Evolutionary conservation across 129 eudicot species (phyloP), one percentile per base, ranked within the genome.

Genomic region (Helianthus tuberosus): DNA sequence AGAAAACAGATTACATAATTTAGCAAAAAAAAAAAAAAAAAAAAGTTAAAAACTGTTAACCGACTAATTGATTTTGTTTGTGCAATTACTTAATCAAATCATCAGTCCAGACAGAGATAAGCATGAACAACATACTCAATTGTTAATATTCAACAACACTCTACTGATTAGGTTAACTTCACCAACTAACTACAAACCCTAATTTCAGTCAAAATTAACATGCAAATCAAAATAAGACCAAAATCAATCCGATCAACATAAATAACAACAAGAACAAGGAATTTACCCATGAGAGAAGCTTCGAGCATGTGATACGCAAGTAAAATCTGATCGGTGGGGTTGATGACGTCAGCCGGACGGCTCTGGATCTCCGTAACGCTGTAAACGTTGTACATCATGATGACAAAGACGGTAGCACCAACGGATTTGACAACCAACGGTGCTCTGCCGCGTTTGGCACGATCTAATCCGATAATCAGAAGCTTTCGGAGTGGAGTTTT

Each of bases 211-310:
- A 0, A 57, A 54, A 55, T 3, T 15, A 49, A 48, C 1, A 13
- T n/a, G 13, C 77, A 0, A 61, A 14, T n/a, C 6, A 32, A 29
- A 73, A n/a, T 9, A 58, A 44, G 3, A 15, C 46, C 32, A 72
- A 58, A 25, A 43, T 8, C 5, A 46, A 59, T 27, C 11, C 0
- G n/a, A 76, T 16, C 11, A 20, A 39, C 20, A 16, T 3, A 16
- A 20, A 11, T 6, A 62, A 48, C 6, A 48, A 59, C 41, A 5
- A 11, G 5, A 41, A 1, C 10, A 38, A 15, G 0, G 3, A 17
- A 25, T 23, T 44, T 85, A 87, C 96, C 94, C 88, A 87, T 84
- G 50, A 90, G 93, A 64, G 96, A 86, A 61, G 96, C 91, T 61
- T 88, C 86, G 25, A 87, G 91, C 77, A 90, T 71, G 36, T 84